Percentiles rank a stretch among this genome's conserved stretches.
These are phyloP conservation scores for Paracamarosporium sp. DNA, from an alignment of 2,329 filamentous ascomycete species.

Conservation along the genomic window DNA sequence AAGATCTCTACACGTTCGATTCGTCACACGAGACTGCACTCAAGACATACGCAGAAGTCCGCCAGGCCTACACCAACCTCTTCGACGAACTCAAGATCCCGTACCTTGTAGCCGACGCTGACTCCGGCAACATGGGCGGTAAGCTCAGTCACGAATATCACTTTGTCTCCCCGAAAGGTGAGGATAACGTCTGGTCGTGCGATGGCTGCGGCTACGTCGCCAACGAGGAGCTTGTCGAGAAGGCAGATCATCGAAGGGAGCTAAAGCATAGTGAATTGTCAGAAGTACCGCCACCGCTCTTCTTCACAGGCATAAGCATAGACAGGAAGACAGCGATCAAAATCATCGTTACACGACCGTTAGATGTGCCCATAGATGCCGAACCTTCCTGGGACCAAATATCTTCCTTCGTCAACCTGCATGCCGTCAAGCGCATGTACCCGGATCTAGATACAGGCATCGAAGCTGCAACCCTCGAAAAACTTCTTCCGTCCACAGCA, in stretches of 20 bases:
- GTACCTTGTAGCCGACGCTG: slow-evolving; percentile 84
- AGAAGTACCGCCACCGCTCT: slow-evolving; percentile 17
- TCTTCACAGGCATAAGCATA: slow-evolving; percentile 70
- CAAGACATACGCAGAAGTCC: slow-evolving; percentile 79
- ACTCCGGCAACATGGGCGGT: slow-evolving; percentile 96
- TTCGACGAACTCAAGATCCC: slow-evolving; percentile 85
- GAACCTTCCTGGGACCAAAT: slow-evolving; percentile 21
- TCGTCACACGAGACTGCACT: slow-evolving; percentile 70
- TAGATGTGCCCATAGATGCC: neutral
- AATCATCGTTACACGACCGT: slow-evolving; percentile 49
- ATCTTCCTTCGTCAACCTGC: slow-evolving; percentile 58
- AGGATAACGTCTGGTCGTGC: slow-evolving; percentile 85
- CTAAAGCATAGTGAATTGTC: neutral
- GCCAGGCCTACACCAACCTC: slow-evolving; percentile 74
- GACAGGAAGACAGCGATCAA: slow-evolving; percentile 73
- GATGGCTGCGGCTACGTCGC: slow-evolving; percentile 74
- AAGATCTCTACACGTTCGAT: slow-evolving; percentile 97
- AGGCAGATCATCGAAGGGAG: slow-evolving; percentile 17
- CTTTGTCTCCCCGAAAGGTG: slow-evolving; percentile 77
- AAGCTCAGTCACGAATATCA: slow-evolving; percentile 95
- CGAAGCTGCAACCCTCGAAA: slow-evolving; percentile 47
- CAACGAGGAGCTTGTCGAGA: slow-evolving; percentile 84
- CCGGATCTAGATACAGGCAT: slow-evolving; percentile 76
- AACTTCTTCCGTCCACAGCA: slow-evolving; percentile 27
- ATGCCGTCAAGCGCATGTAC: slow-evolving; percentile 70